Conservation (phyloP, 164 flowering plant genomes). For the Vitis riparia region DNA sequence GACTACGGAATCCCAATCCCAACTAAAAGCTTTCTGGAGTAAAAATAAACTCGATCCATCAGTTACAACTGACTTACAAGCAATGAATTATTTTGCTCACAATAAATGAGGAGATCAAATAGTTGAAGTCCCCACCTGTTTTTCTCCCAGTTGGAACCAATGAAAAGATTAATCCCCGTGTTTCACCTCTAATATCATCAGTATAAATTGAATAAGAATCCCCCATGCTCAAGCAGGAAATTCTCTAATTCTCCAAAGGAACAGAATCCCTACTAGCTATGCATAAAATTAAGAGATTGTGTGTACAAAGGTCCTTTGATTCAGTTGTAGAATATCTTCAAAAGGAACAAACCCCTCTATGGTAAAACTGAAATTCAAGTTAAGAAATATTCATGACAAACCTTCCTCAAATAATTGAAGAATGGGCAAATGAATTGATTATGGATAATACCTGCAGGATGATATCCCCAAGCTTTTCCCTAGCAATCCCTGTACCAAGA, state of each 20-base stretch:
- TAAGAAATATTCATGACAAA: too few relatives aligned
- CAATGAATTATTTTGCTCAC: background rate
- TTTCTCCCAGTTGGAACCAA: background rate
- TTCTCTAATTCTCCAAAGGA: background rate
- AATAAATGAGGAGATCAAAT: background rate
- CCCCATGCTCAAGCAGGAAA: background rate
- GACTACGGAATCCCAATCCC: background rate
- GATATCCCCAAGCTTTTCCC: conserved; percentile 92
- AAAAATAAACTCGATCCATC: background rate
- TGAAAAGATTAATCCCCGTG: background rate
- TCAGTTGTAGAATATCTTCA: too few relatives aligned
- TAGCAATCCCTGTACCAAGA: conserved; percentile 86
- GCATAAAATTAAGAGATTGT: background rate
- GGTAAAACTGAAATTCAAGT: too few relatives aligned
- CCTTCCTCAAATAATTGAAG: too few relatives aligned
- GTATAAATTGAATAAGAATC: background rate
- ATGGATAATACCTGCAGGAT: conserved; percentile 63
- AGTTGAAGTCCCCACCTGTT: background rate
- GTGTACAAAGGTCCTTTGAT: too few relatives aligned
- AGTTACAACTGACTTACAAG: background rate
- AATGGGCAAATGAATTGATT: too few relatives aligned
- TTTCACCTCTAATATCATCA: background rate
- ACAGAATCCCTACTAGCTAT: background rate
- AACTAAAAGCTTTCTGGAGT: background rate
- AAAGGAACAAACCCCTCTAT: too few relatives aligned